Evolutionary conservation across 2,329 filamentous ascomycete genomes (phyloP).

Genomic region (Coniella lustricola): DNA sequence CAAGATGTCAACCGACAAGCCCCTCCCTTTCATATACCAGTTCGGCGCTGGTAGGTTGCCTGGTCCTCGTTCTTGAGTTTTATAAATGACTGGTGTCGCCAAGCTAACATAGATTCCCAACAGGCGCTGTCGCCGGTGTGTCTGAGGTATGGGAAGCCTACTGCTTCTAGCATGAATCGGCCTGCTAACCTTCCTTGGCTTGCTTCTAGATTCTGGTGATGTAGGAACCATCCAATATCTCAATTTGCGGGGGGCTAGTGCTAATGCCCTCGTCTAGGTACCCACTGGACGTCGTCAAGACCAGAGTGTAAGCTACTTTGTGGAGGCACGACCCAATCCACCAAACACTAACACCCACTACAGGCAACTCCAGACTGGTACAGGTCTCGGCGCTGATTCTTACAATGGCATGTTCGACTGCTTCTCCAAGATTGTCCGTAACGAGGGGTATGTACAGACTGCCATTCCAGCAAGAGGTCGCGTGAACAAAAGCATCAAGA

Average conservation of each 20-base stretch:
- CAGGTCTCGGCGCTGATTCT: slow-evolving; percentile 64
- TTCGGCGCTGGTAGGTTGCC: slow-evolving; percentile 72
- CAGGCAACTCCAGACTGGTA: slow-evolving; percentile 81
- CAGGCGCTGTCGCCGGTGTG: slow-evolving; percentile 90
- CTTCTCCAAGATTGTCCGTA: slow-evolving; percentile 92
- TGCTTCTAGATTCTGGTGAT: slow-evolving; percentile 71
- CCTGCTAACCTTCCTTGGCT: slow-evolving; percentile 19
- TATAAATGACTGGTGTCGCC: slow-evolving; percentile 13
- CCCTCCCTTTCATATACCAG: slow-evolving; percentile 88
- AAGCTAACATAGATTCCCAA: slow-evolving; percentile 23
- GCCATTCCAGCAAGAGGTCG: not conserved
- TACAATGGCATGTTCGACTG: slow-evolving; percentile 99
- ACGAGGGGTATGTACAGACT: slow-evolving; percentile 67
- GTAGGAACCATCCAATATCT: slow-evolving; percentile 39
- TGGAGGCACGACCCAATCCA: slow-evolving; percentile 2
- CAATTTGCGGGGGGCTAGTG: slow-evolving; percentile 5
- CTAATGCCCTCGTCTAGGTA: slow-evolving; percentile 58
- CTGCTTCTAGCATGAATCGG: slow-evolving; percentile 15
- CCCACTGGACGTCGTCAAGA: slow-evolving; percentile 97
- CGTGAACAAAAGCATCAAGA: not conserved
- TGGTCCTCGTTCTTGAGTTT: slow-evolving; percentile 16
- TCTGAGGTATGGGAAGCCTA: slow-evolving; percentile 66
- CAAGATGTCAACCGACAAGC: slow-evolving; percentile 61
- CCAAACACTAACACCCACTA: slow-evolving; percentile 5
- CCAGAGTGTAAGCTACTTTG: slow-evolving; percentile 66